Percentiles rank a stretch among this genome's conserved stretches.
Evolutionary conservation across 2,329 filamentous ascomycete species (phyloP).

Genomic region (Leptographium galeiforme): DNA sequence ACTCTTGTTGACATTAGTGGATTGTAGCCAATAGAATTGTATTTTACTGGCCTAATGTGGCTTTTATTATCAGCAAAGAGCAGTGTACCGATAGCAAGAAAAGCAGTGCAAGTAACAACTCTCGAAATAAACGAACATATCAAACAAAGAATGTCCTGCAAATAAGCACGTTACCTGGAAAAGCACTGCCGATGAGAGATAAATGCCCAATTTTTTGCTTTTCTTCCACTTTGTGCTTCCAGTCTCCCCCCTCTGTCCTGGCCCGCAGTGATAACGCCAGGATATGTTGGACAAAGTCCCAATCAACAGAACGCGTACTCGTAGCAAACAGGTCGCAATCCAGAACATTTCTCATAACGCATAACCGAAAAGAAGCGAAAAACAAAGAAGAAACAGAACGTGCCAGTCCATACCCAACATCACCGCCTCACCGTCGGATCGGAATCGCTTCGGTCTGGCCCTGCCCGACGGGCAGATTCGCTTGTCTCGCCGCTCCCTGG

Average conservation of each 20-base stretch:
- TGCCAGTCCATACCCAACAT: neutral
- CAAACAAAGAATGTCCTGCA: no score
- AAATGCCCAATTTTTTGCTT: no score
- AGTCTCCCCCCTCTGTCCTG: neutral
- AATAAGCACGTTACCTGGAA: no score
- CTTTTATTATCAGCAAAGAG: no score
- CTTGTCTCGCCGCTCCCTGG: neutral
- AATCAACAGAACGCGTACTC: neutral
- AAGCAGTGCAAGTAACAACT: no score
- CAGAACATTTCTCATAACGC: neutral
- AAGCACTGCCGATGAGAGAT: no score
- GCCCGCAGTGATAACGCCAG: neutral
- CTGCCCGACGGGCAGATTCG: slow-evolving; percentile 2
- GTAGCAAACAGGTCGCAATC: neutral
- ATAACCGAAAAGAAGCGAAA: neutral
- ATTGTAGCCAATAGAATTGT: no score
- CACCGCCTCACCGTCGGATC: slow-evolving; percentile 40
- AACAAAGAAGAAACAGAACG: neutral
- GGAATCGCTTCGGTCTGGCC: slow-evolving; percentile 39
- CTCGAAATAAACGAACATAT: no score
- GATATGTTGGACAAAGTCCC: neutral
- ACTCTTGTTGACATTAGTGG: no score
- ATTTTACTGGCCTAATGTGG: no score
- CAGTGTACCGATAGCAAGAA: no score
- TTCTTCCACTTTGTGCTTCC: no score